These are phyloP conservation scores for Cichorium intybus DNA, from an alignment of 140 eudicot genomes.

Conservation along the genomic window DNA sequence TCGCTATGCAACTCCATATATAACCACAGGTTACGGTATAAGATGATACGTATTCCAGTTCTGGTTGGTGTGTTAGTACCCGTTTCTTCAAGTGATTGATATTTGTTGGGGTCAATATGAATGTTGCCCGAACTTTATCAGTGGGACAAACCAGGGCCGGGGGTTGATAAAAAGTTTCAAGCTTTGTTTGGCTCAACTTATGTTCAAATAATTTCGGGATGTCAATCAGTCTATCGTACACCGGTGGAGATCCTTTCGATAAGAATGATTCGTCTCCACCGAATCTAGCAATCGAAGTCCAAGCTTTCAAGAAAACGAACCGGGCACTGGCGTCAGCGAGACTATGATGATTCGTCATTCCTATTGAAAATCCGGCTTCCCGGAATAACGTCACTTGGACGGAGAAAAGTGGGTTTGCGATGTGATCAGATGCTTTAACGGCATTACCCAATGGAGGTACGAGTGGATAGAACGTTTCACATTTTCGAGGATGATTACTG, in stretches of 20 bases:
- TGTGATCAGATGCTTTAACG: background rate
- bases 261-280: slow-evolving; percentile 16
- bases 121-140: slow-evolving; percentile 40
- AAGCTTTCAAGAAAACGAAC: slow-evolving; percentile 30
- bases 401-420: slow-evolving; percentile 36
- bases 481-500: slow-evolving; percentile 37
- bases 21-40: slow-evolving; percentile 38
- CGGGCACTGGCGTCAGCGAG: slow-evolving; percentile 32
- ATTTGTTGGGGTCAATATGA: slow-evolving; percentile 24
- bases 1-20: slow-evolving; percentile 43
- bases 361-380: slow-evolving; percentile 33
- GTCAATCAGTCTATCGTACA: slow-evolving; percentile 28
- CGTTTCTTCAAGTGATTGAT: slow-evolving; percentile 23
- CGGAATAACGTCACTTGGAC: slow-evolving; percentile 45
- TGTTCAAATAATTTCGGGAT: slow-evolving; percentile 10
- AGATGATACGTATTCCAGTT: slow-evolving; percentile 22
- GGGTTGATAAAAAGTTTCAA: slow-evolving; percentile 17
- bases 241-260: slow-evolving; percentile 14
- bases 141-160: background rate
- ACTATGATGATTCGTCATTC: slow-evolving; percentile 36
- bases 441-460: slow-evolving; percentile 31
- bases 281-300: slow-evolving; percentile 31
- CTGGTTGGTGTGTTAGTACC: background rate
- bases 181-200: background rate
- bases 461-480: slow-evolving; percentile 34